Conservation (phyloP, 2,329 filamentous ascomycete species). For the Fusarium anguioides region DNA sequence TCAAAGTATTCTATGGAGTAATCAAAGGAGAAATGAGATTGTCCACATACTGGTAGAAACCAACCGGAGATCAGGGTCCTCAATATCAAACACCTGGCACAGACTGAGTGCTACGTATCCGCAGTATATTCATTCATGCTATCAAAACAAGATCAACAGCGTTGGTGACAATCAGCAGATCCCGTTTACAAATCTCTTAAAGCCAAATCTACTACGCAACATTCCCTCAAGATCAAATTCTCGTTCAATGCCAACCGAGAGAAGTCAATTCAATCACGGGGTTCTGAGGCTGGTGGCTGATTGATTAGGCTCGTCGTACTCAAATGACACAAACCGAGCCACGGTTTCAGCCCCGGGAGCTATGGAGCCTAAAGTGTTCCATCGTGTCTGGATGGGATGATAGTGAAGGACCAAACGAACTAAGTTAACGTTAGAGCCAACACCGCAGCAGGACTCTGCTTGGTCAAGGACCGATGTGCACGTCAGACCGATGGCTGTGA, state of each 20-base stretch:
- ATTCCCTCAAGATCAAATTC: not conserved
- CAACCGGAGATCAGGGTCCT: constrained; percentile 20
- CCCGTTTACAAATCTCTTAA: constrained; percentile 28
- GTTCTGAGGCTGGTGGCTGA: constrained; percentile 14
- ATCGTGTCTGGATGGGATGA: constrained; percentile 20
- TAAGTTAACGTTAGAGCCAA: not conserved
- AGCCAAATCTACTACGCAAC: constrained; percentile 6
- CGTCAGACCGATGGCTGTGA: constrained; percentile 34
- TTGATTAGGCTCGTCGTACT: constrained; percentile 33
- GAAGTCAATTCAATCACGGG: constrained; percentile 9
- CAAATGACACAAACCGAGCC: constrained; percentile 41
- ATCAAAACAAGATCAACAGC: constrained; percentile 9
- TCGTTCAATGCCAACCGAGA: not conserved
- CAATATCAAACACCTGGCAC: constrained; percentile 41
- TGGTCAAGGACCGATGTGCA: constrained; percentile 37
- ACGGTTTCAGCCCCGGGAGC: constrained; percentile 43
- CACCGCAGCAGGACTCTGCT: constrained; percentile 28
- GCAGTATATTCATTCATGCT: constrained; percentile 11
- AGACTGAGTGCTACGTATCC: constrained; percentile 5
- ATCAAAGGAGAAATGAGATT: constrained; percentile 9
- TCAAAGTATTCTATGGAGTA: not conserved
- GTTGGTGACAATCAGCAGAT: constrained; percentile 28
- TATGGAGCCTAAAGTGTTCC: constrained; percentile 31
- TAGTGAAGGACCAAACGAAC: constrained; percentile 16
- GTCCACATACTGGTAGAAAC: not conserved